Conservation (phyloP, 1,284 basidiomycete genomes). For the Taiwanofungus camphoratus region DNA sequence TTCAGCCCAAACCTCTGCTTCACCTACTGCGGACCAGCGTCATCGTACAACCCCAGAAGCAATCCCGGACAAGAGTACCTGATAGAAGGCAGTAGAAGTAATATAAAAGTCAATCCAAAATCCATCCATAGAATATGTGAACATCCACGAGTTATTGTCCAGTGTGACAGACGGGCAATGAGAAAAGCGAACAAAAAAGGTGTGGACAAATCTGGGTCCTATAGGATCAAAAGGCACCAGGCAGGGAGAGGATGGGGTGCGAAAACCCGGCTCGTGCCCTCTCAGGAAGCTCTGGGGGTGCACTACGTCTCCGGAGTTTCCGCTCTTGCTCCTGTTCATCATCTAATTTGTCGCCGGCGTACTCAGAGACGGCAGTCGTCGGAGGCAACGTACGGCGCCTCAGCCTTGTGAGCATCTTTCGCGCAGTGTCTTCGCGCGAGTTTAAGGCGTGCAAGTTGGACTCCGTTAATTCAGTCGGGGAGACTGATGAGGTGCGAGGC, state of each 20-base stretch:
- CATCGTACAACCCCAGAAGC: conserved; percentile 18
- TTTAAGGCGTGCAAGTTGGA: conserved; percentile 43
- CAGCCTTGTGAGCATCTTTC: conserved; percentile 60
- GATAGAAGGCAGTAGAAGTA: conserved; percentile 10
- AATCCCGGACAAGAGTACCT: conserved; percentile 9
- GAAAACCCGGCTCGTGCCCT: conserved; percentile 30
- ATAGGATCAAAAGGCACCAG: conserved; percentile 33
- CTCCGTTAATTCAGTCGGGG: conserved; percentile 46
- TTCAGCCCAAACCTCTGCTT: conserved; percentile 9
- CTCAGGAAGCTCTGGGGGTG: conserved; percentile 33
- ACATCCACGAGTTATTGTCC: conserved; percentile 10
- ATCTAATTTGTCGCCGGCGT: conserved; percentile 18
- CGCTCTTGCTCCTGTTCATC: conserved; percentile 27
- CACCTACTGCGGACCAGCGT: conserved; percentile 16
- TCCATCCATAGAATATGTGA: conserved; percentile 7
- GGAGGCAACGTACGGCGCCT: conserved; percentile 44
- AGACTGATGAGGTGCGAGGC: conserved; percentile 37
- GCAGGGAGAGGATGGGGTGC: conserved; percentile 31
- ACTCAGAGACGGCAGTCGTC: conserved; percentile 16
- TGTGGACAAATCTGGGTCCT: background rate
- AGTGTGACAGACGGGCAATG: conserved; percentile 3
- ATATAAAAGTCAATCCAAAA: conserved; percentile 11
- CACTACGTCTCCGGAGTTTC: conserved; percentile 31
- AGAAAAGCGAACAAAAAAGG: conserved; percentile 7
- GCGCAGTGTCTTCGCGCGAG: conserved; percentile 47